These are phyloP conservation scores for Pyrenula massariospora DNA, from an alignment of 495 filamentous ascomycete species.

Conservation along the genomic window DNA sequence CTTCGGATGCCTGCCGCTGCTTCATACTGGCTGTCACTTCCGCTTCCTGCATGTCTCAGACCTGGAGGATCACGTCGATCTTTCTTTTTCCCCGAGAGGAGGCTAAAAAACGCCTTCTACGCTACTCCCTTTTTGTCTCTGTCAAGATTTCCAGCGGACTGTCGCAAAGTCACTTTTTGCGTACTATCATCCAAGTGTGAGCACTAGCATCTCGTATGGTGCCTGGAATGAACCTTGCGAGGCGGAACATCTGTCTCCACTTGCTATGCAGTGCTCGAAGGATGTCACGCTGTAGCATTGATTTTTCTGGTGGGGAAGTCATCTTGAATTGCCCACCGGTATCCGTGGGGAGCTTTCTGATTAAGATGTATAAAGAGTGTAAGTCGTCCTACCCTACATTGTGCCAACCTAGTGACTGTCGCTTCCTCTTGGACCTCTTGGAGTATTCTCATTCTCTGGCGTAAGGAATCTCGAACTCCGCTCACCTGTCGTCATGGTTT, in stretches of 20 bases:
- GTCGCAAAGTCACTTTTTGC: too few relatives aligned
- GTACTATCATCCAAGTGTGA: not conserved
- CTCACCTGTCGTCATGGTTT: not conserved
- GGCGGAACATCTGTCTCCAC: not conserved
- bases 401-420: too few relatives aligned
- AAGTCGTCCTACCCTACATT: too few relatives aligned
- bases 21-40: too few relatives aligned
- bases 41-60: not conserved
- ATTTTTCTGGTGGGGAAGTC: not conserved
- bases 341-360: not conserved
- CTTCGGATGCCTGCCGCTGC: too few relatives aligned
- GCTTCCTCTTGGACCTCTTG: not conserved
- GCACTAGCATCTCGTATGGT: not conserved
- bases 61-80: not conserved
- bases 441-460: not conserved
- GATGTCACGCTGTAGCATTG: not conserved
- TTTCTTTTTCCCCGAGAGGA: not conserved
- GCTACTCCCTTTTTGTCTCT: not conserved
- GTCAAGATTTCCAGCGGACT: too few relatives aligned
- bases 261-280: not conserved
- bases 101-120: not conserved
- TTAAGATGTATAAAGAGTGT: too few relatives aligned
- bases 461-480: not conserved
- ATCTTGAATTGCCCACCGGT: not conserved
- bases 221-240: not conserved